phyloP scores from a whole-genome alignment of 371 early-diverging fungal genomes.

The Apophysomyces sp. region DNA sequence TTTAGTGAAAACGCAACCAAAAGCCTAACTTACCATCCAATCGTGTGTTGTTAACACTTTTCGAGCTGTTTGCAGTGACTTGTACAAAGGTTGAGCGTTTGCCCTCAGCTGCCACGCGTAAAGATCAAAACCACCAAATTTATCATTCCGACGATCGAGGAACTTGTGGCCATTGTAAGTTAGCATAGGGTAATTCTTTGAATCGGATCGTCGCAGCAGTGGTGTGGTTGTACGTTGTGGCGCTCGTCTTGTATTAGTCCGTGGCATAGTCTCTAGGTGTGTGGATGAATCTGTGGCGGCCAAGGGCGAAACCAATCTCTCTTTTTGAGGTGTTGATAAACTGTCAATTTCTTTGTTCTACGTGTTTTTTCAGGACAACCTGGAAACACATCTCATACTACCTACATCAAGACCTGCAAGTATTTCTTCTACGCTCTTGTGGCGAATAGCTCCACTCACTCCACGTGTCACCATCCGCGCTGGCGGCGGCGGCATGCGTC shows the following conservation, averaged over 20 bases:
- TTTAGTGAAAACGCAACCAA: neutral
- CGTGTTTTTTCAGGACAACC: neutral
- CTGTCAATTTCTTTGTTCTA: neutral
- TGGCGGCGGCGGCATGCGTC: conserved; percentile 58
- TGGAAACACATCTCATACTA: neutral
- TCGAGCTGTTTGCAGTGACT: conserved; percentile 65
- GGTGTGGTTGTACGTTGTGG: conserved; percentile 31
- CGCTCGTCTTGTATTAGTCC: neutral
- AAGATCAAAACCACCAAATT: conserved; percentile 49
- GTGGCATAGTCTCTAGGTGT: neutral
- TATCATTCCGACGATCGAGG: conserved; percentile 31
- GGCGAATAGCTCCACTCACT: conserved; percentile 64
- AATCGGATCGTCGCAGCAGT: conserved; percentile 20
- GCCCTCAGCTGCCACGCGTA: conserved; percentile 79
- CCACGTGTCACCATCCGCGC: conserved; percentile 75
- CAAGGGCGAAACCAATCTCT: neutral
- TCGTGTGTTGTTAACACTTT: conserved; percentile 79
- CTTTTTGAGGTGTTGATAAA: neutral
- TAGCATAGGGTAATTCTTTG: conserved; percentile 33
- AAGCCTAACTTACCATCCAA: conserved; percentile 63
- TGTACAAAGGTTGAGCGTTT: conserved; percentile 68
- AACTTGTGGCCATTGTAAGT: conserved; percentile 45
- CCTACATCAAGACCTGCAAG: conserved; percentile 48
- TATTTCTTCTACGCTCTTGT: conserved; percentile 62
- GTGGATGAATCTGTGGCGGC: neutral